phyloP scores from a whole-genome alignment of 129 eudicot genomes.

The Flaveria bidentis region DNA sequence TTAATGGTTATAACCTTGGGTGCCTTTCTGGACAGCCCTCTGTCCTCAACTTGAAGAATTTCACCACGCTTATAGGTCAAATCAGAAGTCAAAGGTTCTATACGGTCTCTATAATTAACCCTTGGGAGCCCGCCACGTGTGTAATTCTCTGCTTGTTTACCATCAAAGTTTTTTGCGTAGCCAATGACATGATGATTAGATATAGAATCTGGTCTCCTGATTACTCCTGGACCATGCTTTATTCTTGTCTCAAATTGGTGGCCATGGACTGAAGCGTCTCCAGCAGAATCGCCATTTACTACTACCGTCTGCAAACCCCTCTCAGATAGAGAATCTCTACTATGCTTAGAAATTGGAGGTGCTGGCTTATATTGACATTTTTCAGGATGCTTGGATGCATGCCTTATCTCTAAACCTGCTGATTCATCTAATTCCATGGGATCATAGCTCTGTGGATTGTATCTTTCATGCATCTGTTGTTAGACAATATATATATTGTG shows the following conservation, averaged over 20 bases:
- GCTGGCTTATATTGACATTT: constrained; percentile 38
- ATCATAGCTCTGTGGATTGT: constrained; percentile 43
- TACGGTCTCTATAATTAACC: constrained; percentile 36
- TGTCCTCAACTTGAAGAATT: constrained; percentile 41
- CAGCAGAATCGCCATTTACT: constrained; percentile 47
- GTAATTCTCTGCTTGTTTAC: constrained; percentile 38
- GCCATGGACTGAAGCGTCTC: constrained; percentile 41
- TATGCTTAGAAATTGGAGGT: constrained; percentile 36
- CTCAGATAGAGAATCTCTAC: constrained; percentile 35
- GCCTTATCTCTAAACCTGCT: constrained; percentile 43
- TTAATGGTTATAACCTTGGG: constrained; percentile 50
- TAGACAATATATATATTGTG: neutral
- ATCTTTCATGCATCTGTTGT: constrained; percentile 44
- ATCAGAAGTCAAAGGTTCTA: constrained; percentile 45
- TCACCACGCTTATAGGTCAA: constrained; percentile 40
- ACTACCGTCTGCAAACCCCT: constrained; percentile 41
- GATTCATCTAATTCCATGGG: constrained; percentile 46
- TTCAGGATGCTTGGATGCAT: constrained; percentile 44
- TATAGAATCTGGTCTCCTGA: constrained; percentile 37
- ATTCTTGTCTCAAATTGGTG: constrained; percentile 33
- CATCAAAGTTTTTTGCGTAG: constrained; percentile 39
- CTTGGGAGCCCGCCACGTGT: constrained; percentile 32
- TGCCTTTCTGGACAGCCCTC: constrained; percentile 46
- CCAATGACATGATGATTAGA: constrained; percentile 38
- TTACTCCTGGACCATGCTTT: constrained; percentile 43